Base-by-base conservation (phyloP, 2,329 filamentous ascomycete species). In the Talaromyces piceae region DNA sequence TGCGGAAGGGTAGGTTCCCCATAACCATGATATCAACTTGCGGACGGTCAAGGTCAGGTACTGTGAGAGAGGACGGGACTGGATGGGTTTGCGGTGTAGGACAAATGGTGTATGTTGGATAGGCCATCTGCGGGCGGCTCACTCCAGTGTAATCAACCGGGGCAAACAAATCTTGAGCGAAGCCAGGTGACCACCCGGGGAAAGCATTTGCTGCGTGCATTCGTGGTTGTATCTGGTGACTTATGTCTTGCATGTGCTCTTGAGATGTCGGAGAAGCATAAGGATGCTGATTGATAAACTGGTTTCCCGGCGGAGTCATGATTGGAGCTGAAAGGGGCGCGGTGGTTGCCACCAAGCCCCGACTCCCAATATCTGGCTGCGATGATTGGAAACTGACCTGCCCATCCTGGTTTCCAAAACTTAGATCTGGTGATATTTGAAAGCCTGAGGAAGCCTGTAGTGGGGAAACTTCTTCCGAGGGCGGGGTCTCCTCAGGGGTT, bases 151-250 rank as follows among this genome's bases (percentile, higher is more conserved):
- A 70, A 9, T 66, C 65, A 5, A 67, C 58, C 1, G 66, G 54
- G 16, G 57, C 58, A 58, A 66, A 70, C 37, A 68, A 55, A 26
- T 61, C 61, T 20, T 62, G 62, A n/a, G 67, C 61, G 55, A 67
- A 69, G 4, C 61, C 53, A 0, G 65, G 59, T 6, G 59, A 54
- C 67, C 67, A 70, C 8, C 58, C 27, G 9, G 66, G 57, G 44
- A 61, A 67, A 9, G 63, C 57, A 11, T 56, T 18, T 3, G 58
- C 48, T 3, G 57, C 54, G 20, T 58, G 57, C 18, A 44, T 31
- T 55, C 61, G 59, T n/a, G 56, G 49, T 20, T 61, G 54, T 9
- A 58, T 30, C 18, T 54, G 50, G 26, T 61, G 62, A 13, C 41
- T 30, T 7, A 60, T 58, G 26, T 58, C 55, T 22, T 49, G 43